A percentile compares a stretch with the other conserved stretches of the same genome.
Conservation (phyloP, 176 grass and related monocot genomes). For the Luzula sylvatica region DNA sequence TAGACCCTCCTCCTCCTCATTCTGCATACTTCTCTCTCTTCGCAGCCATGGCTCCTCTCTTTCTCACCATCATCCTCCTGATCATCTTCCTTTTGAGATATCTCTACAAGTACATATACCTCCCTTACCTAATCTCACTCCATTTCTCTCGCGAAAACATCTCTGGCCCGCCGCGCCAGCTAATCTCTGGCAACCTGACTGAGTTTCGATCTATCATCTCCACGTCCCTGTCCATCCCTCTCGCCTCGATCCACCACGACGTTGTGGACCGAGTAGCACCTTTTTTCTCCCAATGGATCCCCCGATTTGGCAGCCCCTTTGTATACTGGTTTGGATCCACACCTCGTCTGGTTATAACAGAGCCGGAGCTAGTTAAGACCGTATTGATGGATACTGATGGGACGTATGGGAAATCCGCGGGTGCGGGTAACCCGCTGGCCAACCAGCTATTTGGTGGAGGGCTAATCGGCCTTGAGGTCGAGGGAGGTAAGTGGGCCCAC, state of each 20-base stretch:
- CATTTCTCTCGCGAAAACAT: constrained; percentile 39
- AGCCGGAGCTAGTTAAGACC: constrained; percentile 31
- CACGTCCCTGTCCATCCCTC: constrained; percentile 18
- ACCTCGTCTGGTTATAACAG: constrained; percentile 38
- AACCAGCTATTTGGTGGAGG: constrained; percentile 43
- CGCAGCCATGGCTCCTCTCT: constrained; percentile 8
- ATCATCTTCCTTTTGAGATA: constrained; percentile 1
- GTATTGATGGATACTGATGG: constrained; percentile 36
- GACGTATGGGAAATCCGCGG: constrained; percentile 21
- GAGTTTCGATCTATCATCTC: constrained; percentile 10
- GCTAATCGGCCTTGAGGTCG: constrained; percentile 33
- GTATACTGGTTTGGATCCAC: constrained; percentile 43
- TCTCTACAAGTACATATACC: constrained; percentile 32
- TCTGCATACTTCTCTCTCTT: neutral
- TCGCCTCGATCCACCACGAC: constrained; percentile 33
- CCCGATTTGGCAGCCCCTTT: constrained; percentile 41
- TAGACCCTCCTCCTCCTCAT: too few species aligned
- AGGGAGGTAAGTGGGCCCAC: constrained; percentile 36
- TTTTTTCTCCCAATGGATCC: constrained; percentile 37
- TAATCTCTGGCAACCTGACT: constrained; percentile 35
- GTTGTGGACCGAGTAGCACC: constrained; percentile 37
- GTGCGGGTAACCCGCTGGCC: constrained; percentile 24
- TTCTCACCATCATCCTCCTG: neutral
- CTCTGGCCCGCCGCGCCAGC: constrained; percentile 27
- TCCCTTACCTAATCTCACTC: constrained; percentile 20